These are phyloP conservation scores for Vachellia collinsii DNA, from an alignment of 306 rosid genomes.

Conservation along the genomic window DNA sequence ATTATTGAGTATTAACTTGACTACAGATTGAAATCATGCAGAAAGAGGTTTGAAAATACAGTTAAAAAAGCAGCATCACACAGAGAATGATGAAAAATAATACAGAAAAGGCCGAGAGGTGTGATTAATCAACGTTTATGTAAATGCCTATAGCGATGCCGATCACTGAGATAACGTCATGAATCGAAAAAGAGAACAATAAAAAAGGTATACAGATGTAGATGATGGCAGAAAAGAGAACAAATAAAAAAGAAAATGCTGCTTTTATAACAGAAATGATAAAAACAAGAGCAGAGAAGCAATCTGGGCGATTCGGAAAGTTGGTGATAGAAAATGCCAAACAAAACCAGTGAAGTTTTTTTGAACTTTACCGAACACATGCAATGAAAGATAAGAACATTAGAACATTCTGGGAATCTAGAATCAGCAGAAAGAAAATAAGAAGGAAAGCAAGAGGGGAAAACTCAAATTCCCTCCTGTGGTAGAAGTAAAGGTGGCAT, in stretches of 20 bases:
- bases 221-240: constrained; percentile 47
- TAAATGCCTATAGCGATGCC: constrained; percentile 76
- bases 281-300: neutral
- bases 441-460: neutral
- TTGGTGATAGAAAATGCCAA: constrained; percentile 14
- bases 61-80: neutral
- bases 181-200: too few relatives aligned
- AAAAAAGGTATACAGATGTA: constrained; percentile 54
- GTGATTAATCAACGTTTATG: constrained; percentile 54
- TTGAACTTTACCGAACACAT: constrained; percentile 3
- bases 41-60: neutral
- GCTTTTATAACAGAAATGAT: constrained; percentile 14
- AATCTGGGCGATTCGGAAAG: neutral
- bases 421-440: neutral
- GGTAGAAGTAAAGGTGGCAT: neutral
- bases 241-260: too few relatives aligned
- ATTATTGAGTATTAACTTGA: neutral
- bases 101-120: neutral
- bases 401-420: neutral
- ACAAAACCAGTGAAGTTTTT: neutral
- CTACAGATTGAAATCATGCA: neutral
- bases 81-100: neutral
- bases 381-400: neutral
- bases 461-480: neutral
- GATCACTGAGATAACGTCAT: constrained; percentile 60